Base-by-base conservation (phyloP, 2,329 filamentous ascomycete species). In the Passalora sequoiae region DNA sequence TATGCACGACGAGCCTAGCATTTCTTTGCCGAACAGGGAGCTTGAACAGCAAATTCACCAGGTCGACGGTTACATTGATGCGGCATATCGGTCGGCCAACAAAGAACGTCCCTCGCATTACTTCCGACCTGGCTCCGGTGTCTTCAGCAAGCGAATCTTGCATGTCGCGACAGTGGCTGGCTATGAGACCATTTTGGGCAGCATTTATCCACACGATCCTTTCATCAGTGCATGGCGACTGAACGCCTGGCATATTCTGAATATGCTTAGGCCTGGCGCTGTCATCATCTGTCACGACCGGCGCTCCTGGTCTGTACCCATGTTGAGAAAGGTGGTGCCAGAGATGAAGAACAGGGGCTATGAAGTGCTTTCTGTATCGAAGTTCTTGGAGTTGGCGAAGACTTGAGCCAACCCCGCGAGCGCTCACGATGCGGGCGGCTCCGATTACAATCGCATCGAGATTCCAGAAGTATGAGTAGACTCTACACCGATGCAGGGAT, bases 171-270 rank as follows among this genome's bases (percentile, higher is more conserved):
- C 67, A 24, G 70, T 67, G 39, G 61, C 88, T 48, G 82, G 81
- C 3, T 89, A 87, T 64, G 72, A 74, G 38, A 72, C 92, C 39
- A 83, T 89, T n/a, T 69, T 95, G 28, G 89, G 89, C 2, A 82
- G 81, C 63, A 81, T 95, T 29, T 95, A 94, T 66, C 89, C 89
- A 4, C 88, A 94, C 68, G 89, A 95, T 67, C 81, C 89, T n/a
- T 88, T 94, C 71, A 83, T 95, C 45, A 71, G 72, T 7, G 82
- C 77, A 58, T 75, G 78, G 54, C 69, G 71, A 51, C 54, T 89
- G 40, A 95, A 95, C 66, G 83, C 86, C 6, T 73, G 71, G 53
- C 88, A 94, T 68, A 78, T 94, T 3, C 64, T 94, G 55, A 88
- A 85, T 66, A 88, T 89, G 83, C 71, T 84, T 25, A 71, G 77